Percentiles rank a stretch among this genome's conserved stretches.
These are phyloP conservation scores for Nepenthes gracilis DNA, from an alignment of 148 eudicot genomes.

Conservation along the genomic window DNA sequence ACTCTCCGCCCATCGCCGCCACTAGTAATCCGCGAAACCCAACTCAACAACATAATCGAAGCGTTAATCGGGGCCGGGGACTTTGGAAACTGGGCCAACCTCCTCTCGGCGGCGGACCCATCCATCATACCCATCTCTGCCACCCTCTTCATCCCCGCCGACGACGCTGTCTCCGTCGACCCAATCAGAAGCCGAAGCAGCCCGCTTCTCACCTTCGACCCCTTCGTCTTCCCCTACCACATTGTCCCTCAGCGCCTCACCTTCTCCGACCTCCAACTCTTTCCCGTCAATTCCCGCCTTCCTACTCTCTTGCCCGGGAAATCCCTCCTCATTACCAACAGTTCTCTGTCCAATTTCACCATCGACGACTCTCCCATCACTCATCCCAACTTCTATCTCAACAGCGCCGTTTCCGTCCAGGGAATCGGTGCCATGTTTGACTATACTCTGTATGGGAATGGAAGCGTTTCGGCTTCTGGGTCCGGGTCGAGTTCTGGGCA, in stretches of 20 bases:
- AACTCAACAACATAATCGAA: constrained; percentile 26
- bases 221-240: constrained; percentile 36
- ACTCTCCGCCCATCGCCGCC: not conserved
- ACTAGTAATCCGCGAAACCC: constrained; percentile 7
- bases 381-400: constrained; percentile 27
- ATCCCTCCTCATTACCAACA: constrained; percentile 26
- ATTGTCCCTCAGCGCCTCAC: constrained; percentile 27
- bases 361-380: constrained; percentile 21
- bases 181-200: constrained; percentile 11
- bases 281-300: constrained; percentile 14
- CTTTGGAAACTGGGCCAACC: constrained; percentile 33
- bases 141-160: constrained; percentile 46
- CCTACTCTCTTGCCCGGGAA: constrained; percentile 38
- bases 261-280: constrained; percentile 28
- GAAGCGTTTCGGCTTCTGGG: not conserved
- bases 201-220: constrained; percentile 18
- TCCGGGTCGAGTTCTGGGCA: not conserved
- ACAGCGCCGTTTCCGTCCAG: constrained; percentile 27
- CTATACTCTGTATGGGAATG: constrained; percentile 21
- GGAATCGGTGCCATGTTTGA: constrained; percentile 26
- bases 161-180: constrained; percentile 16
- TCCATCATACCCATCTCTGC: constrained; percentile 24
- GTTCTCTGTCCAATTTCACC: constrained; percentile 26
- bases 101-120: constrained; percentile 23
- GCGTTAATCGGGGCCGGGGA: constrained; percentile 34